Percentiles rank a stretch among this genome's conserved stretches.
These are phyloP conservation scores for Claviceps lovelessii DNA, from an alignment of 2,329 filamentous ascomycete species.

Conservation along the genomic window DNA sequence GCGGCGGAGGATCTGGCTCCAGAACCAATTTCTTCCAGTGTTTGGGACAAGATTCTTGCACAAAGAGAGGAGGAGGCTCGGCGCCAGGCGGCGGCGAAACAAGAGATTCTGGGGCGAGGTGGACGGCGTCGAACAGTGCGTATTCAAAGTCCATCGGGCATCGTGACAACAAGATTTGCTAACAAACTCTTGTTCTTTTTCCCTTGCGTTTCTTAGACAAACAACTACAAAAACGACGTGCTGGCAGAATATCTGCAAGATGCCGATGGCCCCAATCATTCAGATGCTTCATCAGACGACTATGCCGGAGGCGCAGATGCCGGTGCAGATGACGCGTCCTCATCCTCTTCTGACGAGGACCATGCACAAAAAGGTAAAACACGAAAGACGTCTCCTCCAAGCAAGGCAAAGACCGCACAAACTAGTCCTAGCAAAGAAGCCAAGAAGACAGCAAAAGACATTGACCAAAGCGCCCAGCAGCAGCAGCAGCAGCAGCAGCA, in stretches of 20 bases:
- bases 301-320: slow-evolving; percentile 17
- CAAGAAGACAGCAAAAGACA: slow-evolving; percentile 12
- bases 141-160: background rate
- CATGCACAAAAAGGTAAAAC: slow-evolving; percentile 21
- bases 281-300: slow-evolving; percentile 21
- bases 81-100: slow-evolving; percentile 51
- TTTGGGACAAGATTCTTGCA: slow-evolving; percentile 84
- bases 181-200: background rate
- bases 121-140: slow-evolving; percentile 49
- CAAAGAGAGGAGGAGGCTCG: slow-evolving; percentile 67
- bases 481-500: background rate
- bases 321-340: slow-evolving; percentile 12
- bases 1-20: slow-evolving; percentile 37
- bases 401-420: slow-evolving; percentile 11
- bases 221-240: slow-evolving; percentile 21
- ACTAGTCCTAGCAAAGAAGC: slow-evolving; percentile 13
- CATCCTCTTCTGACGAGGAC: slow-evolving; percentile 18
- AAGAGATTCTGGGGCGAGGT: slow-evolving; percentile 72
- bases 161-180: background rate
- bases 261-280: slow-evolving; percentile 14
- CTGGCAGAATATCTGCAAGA: slow-evolving; percentile 12
- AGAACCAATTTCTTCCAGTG: slow-evolving; percentile 44
- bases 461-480: slow-evolving; percentile 18
- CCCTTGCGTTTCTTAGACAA: slow-evolving; percentile 11
- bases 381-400: slow-evolving; percentile 13